Evolutionary conservation across 306 rosid species (phyloP), one percentile per base, ranked within the genome.

Genomic region (Vigna nakashimae): DNA sequence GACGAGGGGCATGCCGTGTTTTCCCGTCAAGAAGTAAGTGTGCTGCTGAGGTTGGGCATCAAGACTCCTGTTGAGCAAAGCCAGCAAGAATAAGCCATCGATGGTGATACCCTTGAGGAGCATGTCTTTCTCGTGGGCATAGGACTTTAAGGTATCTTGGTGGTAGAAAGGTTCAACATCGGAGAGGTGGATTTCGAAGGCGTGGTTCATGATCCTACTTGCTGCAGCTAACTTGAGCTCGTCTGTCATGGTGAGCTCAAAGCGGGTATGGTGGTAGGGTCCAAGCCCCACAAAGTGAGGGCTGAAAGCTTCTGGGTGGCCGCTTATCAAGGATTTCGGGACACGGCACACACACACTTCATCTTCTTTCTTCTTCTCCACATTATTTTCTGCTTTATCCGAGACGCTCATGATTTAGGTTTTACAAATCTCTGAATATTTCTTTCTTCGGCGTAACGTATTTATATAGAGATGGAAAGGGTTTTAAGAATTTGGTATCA

Each of bases 201-300:
- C 1, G 5, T 26, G 11, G 0, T 58, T 58, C 5, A 59, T 30
- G 9, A 40, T 58, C 16, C 79, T 60, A 1, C 7, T 16, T 11
- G 69, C 67, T 59, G 78, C 40, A 5, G 10, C 78, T 26, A 74
- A 3, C 18, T 74, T 59, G 48, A 74, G 64, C 0, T 59, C 9
- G 3, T 26, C 8, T 2, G 17, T 26, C 48, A 74, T 45, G 69
- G 20, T 26, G 36, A 77, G 75, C 34, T 20, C 48, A 0, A 9
- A 10, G 2, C 43, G 5, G 14, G 0, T 0, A 40, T 79, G 82
- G 30, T 79, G 50, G 30, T 67, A 36, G 0, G 73, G 74, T 2
- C 86, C 82, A 6, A 82, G 30, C 4, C 80, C 84, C 5, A 85
- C 15, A 2, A 56, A 62, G 2, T 79, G 68, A 48, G 89, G 86